These are phyloP conservation scores for Naegleria fowleri DNA, from an alignment of 208 protist species.

Conservation along the genomic window DNA sequence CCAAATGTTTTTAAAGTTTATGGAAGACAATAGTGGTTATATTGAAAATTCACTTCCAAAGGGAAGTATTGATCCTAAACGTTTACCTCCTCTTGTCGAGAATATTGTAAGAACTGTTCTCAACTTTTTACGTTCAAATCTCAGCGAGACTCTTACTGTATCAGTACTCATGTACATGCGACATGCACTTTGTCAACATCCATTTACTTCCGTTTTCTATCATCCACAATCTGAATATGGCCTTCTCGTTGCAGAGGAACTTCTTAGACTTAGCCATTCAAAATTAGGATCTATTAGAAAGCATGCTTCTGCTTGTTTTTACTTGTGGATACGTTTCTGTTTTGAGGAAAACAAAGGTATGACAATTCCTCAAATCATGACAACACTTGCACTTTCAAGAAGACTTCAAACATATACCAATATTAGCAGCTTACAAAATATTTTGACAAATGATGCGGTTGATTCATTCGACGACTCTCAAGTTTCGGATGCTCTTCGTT, in stretches of 20 bases:
- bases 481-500: background rate
- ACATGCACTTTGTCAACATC: background rate
- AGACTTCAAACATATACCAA: background rate
- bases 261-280: background rate
- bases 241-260: background rate
- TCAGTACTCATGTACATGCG: background rate
- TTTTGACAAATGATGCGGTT: background rate
- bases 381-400: background rate
- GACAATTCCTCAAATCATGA: background rate
- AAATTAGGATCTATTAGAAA: background rate
- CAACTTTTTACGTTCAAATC: background rate
- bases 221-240: background rate
- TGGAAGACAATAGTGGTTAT: background rate
- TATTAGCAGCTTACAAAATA: background rate
- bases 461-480: background rate
- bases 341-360: background rate
- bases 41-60: background rate
- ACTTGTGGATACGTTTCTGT: background rate
- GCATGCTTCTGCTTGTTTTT: background rate
- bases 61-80: background rate
- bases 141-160: background rate
- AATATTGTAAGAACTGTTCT: slow-evolving; percentile 9
- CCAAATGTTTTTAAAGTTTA: background rate
- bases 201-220: background rate
- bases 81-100: background rate